Base-by-base conservation (phyloP, 768 basidiomycete genomes). In the Suillus sp. region DNA sequence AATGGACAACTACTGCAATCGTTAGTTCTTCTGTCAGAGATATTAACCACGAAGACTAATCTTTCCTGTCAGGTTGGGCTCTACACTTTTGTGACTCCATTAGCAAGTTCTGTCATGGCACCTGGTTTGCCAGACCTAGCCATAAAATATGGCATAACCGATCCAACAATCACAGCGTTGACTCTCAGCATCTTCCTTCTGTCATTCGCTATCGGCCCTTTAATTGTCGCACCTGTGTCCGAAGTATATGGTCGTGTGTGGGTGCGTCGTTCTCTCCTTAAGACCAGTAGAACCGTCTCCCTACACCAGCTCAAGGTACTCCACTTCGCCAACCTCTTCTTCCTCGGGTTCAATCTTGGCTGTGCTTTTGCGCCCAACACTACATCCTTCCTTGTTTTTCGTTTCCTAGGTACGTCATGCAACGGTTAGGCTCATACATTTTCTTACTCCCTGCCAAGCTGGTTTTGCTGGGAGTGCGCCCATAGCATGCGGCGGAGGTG, bases 401-500 rank as follows among this genome's bases (percentile, higher is more conserved):
- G 91, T 43, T 83, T 92, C 69, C 76, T 92, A 10, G 75, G 91
- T 91, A 68, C n/a, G 47, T 50, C 48, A 50, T 16, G 14, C 25
- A 27, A 50, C 8, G 6, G 0, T 25, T 8, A 14, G 7, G 13
- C 6, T 11, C 5, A 1, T 38, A 8, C 4, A 5, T 42, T n/a
- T 20, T 47, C 48, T 35, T 62, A 59, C 5, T 63, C 56, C 58
- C 4, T n/a, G 25, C 62, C 11, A 51, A 90, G 89, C 82, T 67
- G 89, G 90, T 0, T 80, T 89, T 53, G 81, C 81, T 0, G 89
- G 86, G 37, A 84, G 84, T 61, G 85, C 87, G 2, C 87, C 90
- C 7, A 79, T 89, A 16, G 84, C 88, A 0, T 79, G 81, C 62
- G 89, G 90, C 63, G 87, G 83, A 20, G 89, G 87, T 0, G 81